Base-by-base conservation (phyloP, 2,329 filamentous ascomycete genomes). In the Emmonsiellopsis sp. region DNA sequence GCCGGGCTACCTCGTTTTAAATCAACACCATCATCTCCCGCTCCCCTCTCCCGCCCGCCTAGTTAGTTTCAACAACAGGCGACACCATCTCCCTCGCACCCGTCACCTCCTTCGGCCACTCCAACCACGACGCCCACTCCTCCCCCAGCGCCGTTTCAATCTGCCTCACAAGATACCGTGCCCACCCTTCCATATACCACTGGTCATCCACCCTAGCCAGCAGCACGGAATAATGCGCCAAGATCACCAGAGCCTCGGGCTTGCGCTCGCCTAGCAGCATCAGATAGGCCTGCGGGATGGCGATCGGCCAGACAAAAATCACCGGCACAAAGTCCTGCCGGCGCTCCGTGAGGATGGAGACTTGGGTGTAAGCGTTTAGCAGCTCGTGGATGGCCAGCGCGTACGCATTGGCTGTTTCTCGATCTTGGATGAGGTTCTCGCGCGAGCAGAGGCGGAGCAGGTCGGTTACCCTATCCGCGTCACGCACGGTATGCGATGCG, bases 131-230 rank as follows among this genome's bases (percentile, higher is more conserved):
- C n/a, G 60, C 57, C 63, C 63, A 66, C 40, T 56, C 47, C 21
- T 61, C 59, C 9, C 58, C 58, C n/a, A 65, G 53, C 11, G 58
- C 55, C 40, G 62, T 59, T 46, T 59, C 58, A 44, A 66, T 60
- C 14, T 62, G 60, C 40, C 61, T 58, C 13, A 66, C 56, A 52
- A 65, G 59, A 42, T 65, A 63, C 34, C 54, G 54, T 36, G 62
- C 61, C 62, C 63, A 63, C 27, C 63, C 63, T 33, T 39, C 54
- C 52, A 66, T 59, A 51, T 62, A 66, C 63, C 63, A 66, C 17
- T 57, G 61, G 39, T 60, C 57, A 42, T 62, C 51, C n/a, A 57
- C 56, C 60, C 60, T 59, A 37, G 63, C 57, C 32, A 65, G 58
- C 27, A 66, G 53, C 7, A 62, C 63, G 32, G 62, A 61, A 49